Evolutionary conservation across 192 early-diverging fungal genomes (phyloP), one percentile per base, ranked within the genome.

Genomic region (Coemansia sp.): DNA sequence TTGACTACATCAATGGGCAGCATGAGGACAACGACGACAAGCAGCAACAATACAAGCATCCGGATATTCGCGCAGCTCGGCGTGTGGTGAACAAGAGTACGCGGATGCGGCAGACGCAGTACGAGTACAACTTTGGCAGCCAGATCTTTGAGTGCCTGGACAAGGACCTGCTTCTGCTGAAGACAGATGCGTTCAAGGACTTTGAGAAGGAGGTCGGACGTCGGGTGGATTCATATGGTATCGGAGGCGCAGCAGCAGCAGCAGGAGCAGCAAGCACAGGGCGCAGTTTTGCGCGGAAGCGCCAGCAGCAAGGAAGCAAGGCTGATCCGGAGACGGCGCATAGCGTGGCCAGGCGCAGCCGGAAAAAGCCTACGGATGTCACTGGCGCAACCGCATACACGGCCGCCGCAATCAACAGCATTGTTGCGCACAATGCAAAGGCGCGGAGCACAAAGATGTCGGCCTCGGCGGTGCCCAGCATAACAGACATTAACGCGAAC

Each of bases 101-200:
- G 17, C 67, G 67, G 35, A 38, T 59, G 65, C 67, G 77, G 52
- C 77, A 79, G 71, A 79, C 77, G 33, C 77, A 71, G 69, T 79
- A 79, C 55, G 77, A 79, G 34, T 79, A 79, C 69, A 79, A 70
- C 32, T 79, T 71, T 64, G 77, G 77, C 33, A 79, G 77, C 65
- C 77, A 79, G 65, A 79, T 79, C 36, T 79, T 79, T 46, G 77
- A 79, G 59, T 70, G 71, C 48, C 52, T 71, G 38, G 77, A 79
- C 65, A 74, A 71, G 63, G 77, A 79, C 32, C 54, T 73, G 6
- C 35, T 74, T 42, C 67, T 79, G 46, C 54, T 79, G 9, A 79
- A 79, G 59, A 79, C 77, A 1, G 77, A 79, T 34, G 33, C 65
- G 32, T 79, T 79, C 62, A 63, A 61, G 13, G 69, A 67, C 49